Evolutionary conservation across 2,329 filamentous ascomycete species (phyloP).

Genomic region (Aspergillus costaricaensis): DNA sequence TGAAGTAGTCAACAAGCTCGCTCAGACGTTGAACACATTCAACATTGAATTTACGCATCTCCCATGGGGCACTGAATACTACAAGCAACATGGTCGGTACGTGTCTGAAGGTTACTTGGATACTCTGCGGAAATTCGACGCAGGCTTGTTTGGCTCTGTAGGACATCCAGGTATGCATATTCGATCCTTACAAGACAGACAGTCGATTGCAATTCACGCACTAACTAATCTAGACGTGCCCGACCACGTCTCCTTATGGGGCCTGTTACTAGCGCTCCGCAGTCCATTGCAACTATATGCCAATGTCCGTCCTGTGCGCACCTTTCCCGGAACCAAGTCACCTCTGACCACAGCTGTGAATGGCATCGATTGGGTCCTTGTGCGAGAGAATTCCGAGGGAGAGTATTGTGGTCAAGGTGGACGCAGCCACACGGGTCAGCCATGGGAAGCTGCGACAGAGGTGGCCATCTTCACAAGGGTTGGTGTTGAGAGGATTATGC

Average conservation of each 20-base stretch:
- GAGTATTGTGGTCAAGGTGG: slow-evolving; percentile 60
- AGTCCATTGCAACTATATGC: slow-evolving; percentile 59
- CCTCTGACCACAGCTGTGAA: slow-evolving; percentile 51
- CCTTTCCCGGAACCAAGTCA: slow-evolving; percentile 53
- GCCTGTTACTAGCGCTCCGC: slow-evolving; percentile 57
- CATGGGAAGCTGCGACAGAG: slow-evolving; percentile 57
- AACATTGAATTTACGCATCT: slow-evolving; percentile 55
- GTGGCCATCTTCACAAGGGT: slow-evolving; percentile 57
- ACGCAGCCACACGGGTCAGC: slow-evolving; percentile 52
- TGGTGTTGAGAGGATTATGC: slow-evolving; percentile 53
- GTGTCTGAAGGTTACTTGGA: slow-evolving; percentile 55
- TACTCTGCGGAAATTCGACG: slow-evolving; percentile 54
- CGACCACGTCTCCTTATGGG: slow-evolving; percentile 60
- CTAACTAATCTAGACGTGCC: slow-evolving; percentile 47
- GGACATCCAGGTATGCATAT: slow-evolving; percentile 53
- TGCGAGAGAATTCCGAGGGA: slow-evolving; percentile 59
- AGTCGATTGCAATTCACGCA: background rate
- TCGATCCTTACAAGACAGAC: background rate
- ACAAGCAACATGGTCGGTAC: slow-evolving; percentile 55
- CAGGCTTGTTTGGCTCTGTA: slow-evolving; percentile 62
- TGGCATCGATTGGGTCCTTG: slow-evolving; percentile 58
- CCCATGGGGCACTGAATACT: slow-evolving; percentile 41
- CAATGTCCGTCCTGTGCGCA: slow-evolving; percentile 56
- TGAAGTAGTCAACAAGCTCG: slow-evolving; percentile 49
- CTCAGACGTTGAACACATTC: slow-evolving; percentile 48